phyloP scores from a whole-genome alignment of 1,284 basidiomycete species.

The Mycosarcoma maydis region DNA sequence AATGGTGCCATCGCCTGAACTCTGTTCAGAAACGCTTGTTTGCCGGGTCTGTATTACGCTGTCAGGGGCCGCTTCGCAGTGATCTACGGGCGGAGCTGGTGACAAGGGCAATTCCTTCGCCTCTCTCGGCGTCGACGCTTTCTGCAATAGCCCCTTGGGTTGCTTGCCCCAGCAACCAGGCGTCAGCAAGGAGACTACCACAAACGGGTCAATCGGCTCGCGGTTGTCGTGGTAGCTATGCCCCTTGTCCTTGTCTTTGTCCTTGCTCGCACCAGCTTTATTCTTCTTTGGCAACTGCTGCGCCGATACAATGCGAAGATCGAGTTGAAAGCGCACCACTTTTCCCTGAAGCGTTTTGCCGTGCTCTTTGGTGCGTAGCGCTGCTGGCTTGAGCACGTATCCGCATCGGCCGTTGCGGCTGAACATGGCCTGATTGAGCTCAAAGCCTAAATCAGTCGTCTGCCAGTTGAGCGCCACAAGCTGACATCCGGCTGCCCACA shows the following conservation, averaged over 20 bases:
- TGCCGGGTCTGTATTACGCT: too few relatives aligned
- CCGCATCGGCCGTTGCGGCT: conserved; percentile 83
- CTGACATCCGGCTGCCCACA: conserved; percentile 90
- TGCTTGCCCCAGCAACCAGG: conserved; percentile 56
- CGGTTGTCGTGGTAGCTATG: conserved; percentile 16
- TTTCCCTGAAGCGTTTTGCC: conserved; percentile 41
- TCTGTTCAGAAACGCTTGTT: too few relatives aligned
- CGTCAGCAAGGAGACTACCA: conserved; percentile 46
- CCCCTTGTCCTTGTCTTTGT: conserved; percentile 44
- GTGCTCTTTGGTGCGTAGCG: conserved; percentile 73
- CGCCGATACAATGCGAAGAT: conserved; percentile 78
- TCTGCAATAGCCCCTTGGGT: conserved; percentile 30
- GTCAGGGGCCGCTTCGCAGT: too few relatives aligned
- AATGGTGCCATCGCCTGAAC: too few relatives aligned
- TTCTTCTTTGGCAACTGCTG: conserved; percentile 80
- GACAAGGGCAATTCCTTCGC: not conserved
- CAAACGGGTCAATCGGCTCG: conserved; percentile 56
- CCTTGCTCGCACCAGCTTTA: conserved; percentile 38
- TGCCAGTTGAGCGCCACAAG: conserved; percentile 99
- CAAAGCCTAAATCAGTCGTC: conserved; percentile 75
- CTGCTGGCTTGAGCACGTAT: conserved; percentile 88
- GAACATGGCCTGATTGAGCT: conserved; percentile 95
- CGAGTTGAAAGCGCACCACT: conserved; percentile 44
- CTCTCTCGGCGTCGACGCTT: not conserved
- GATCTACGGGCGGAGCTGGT: not conserved